Evolutionary conservation across 116 monocot genomes (phyloP), one percentile per base, ranked within the genome.

Genomic region (Iris pallida): DNA sequence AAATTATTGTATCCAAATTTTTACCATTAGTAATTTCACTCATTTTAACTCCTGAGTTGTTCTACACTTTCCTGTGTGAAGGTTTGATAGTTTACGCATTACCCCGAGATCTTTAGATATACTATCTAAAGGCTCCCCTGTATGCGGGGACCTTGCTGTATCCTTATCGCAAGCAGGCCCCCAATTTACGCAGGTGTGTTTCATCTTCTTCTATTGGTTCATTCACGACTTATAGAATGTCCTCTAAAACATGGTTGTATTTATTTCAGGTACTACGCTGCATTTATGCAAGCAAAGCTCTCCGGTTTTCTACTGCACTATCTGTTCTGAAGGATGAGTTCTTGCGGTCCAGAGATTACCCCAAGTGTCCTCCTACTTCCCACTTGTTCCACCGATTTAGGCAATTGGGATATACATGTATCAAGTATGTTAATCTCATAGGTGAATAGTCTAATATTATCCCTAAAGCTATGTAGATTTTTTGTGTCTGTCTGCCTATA

Each of bases 311-410:
- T 61, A 85, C 93, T 72, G 98, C 98, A 46, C 79, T 98, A 68
- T 98, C 93, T 64, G 83, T 98, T 74, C 74, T 98, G 78, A 93
- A 93, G 77, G 98, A 98, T 62, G 98, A 98, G 70, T 93, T 90
- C 59, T 72, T 98, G 52, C 87, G 98, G 3, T 98, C 93, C 55
- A 87, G 98, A 78, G 98, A 98, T 80, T 93, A 93, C 79, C 98
- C 93, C 49, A 90, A 83, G 44, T 98, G 98, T 56, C 98, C 93
- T 72, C 83, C 98, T 57, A 93, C 93, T 62, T 90, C 93, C 57
- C 76, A 80, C 73, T 82, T 98, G 53, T 98, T 98, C 66, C 85
- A 93, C 58, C 93, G 90, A 52, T 98, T 98, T 71, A 74, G 93
- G 16, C 85, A 88, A 66, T 73, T 98, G 71, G 98, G 98, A 75